Evolutionary conservation across 371 early-diverging fungal species (phyloP), one percentile per base, ranked within the genome.

Genomic region (Mortierella sp.): DNA sequence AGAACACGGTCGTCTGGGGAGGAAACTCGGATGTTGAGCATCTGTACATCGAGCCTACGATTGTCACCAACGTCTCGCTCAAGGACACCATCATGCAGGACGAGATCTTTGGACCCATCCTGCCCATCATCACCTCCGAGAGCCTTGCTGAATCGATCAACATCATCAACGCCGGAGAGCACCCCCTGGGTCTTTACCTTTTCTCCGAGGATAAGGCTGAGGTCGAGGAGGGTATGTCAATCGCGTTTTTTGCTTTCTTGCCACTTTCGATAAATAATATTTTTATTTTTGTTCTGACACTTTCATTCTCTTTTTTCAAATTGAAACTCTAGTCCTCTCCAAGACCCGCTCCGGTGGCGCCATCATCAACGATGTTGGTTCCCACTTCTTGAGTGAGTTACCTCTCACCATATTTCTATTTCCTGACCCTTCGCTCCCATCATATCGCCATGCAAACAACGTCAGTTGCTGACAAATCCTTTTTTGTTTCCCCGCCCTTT

Each of bases 121-220:
- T 95, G 79, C 93, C 94, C n/a, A 85, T 95, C 47, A 61, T 97
- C 31, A 86, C 89, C 26, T 89, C 89, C 65, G 89, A 91, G n/a
- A 74, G 79, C 24, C 52, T 94, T 16, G 90, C 95, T 8, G 94
- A 92, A 41, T 93, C 92, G 22, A 80, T 96, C 66, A 80, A 79
- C 11, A 86, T 89, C 63, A 87, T 96, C 66, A 91, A 91, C 71
- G 66, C 75, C 43, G 65, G 87, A n/a, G 89, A 89, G 43, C 86
- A 90, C 64, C 94, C 97, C 40, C 89, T 97, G 70, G 89, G 93
- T 2, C 78, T 94, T 24, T 96, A 95, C 83, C 76, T 95, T 53
- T 87, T 85, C 55, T 84, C 93, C 13, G 86, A 90, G 22, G 74
- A 86, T 63, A 52, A 78, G 16, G 71, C 71, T 9, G 66, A 82